Conservation (phyloP, 1,284 basidiomycete genomes). For the Prillingera fragicola region DNA sequence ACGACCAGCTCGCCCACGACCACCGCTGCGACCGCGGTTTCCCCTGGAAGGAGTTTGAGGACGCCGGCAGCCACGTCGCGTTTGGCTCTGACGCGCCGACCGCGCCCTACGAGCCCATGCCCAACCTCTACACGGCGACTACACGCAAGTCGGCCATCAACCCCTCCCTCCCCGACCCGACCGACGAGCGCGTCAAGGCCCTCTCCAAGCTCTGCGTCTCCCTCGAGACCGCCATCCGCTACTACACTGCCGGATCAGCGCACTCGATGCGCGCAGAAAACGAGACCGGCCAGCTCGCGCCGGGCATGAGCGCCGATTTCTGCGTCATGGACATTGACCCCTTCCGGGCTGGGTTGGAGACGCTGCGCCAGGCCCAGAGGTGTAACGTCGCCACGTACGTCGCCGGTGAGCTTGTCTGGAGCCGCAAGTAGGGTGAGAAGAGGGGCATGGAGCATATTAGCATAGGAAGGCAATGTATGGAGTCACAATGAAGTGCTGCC, state of each 20-base stretch:
- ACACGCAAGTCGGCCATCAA: constrained; percentile 25
- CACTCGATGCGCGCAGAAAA: constrained; percentile 21
- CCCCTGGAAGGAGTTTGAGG: constrained; percentile 29
- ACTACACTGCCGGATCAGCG: constrained; percentile 23
- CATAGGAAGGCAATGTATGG: too few species aligned
- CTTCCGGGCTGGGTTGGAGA: constrained; percentile 22
- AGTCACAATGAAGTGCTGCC: too few species aligned
- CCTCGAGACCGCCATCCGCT: constrained; percentile 18
- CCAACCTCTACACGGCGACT: constrained; percentile 32
- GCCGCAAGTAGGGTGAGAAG: constrained; percentile 1
- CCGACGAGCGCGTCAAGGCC: constrained; percentile 11
- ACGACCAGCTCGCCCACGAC: constrained; percentile 24
- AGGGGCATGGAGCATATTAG: too few species aligned
- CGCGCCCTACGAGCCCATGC: constrained; percentile 26
- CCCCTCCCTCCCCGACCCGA: constrained; percentile 13
- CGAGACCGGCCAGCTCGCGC: constrained; percentile 17
- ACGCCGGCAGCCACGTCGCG: constrained; percentile 22
- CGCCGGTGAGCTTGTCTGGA: constrained; percentile 17
- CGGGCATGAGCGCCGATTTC: constrained; percentile 30
- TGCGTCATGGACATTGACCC: constrained; percentile 29
- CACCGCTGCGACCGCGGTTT: constrained; percentile 28
- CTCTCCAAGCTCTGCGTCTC: constrained; percentile 7
- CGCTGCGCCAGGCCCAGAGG: constrained; percentile 25
- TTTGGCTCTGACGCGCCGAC: constrained; percentile 33
- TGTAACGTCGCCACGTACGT: constrained; percentile 27